phyloP scores from a whole-genome alignment of 2,329 filamentous ascomycete species.

The Pseudophaeomoniella oleicola region DNA sequence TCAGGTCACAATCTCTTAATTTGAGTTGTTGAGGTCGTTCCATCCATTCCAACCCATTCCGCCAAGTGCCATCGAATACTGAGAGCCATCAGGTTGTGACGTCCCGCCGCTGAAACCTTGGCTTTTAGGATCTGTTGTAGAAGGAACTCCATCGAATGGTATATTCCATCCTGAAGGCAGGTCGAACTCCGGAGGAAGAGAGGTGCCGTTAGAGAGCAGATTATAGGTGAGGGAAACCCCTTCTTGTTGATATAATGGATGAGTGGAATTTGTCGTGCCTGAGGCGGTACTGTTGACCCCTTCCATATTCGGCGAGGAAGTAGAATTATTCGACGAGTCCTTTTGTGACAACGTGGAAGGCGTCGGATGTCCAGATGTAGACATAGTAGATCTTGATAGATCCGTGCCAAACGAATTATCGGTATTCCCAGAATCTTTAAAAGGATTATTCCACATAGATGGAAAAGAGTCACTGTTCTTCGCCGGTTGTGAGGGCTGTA shows the following conservation, averaged over 20 bases:
- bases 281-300: constrained; percentile 6
- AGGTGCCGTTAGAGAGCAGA: not conserved
- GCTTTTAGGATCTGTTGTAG: constrained; percentile 10
- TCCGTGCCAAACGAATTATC: no score
- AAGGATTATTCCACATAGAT: no score
- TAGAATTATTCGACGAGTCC: constrained; percentile 22
- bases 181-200: not conserved
- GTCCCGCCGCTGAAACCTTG: constrained; percentile 14
- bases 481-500: no score
- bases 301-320: constrained; percentile 16
- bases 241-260: not conserved
- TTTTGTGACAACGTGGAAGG: constrained; percentile 17
- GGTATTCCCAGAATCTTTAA: no score
- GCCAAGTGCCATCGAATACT: constrained; percentile 20
- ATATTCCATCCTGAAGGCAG: constrained; percentile 5
- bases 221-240: not conserved
- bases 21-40: not conserved
- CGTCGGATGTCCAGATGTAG: constrained; percentile 20
- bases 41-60: constrained; percentile 12
- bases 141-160: constrained; percentile 7
- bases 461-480: no score
- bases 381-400: no score
- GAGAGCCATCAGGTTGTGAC: constrained; percentile 20
- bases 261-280: not conserved
- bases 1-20: no score